These are phyloP conservation scores for Gastrodia elata DNA, from an alignment of 106 monocot genomes.

Conservation along the genomic window DNA sequence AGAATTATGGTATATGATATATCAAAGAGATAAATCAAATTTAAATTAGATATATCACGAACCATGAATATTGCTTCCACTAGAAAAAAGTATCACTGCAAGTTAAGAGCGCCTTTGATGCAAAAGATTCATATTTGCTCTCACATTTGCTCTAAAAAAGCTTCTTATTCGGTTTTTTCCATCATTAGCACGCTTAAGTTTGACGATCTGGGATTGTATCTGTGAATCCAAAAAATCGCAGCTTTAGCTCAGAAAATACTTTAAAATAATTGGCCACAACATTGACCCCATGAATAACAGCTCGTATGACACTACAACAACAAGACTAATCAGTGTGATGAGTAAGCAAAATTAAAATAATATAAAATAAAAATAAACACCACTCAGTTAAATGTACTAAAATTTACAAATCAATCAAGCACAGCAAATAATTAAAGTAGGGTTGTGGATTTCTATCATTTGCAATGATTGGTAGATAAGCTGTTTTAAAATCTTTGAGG, in stretches of 20 bases:
- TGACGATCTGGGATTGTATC: constrained; percentile 34
- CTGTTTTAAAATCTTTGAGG: neutral
- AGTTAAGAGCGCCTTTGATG: constrained; percentile 28
- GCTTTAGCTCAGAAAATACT: neutral
- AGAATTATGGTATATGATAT: neutral
- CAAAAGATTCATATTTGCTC: constrained; percentile 43
- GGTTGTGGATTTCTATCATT: neutral
- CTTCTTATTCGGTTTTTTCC: constrained; percentile 43
- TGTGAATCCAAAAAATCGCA: constrained; percentile 11
- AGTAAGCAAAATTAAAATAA: neutral
- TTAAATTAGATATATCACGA: constrained; percentile 13
- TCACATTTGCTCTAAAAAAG: constrained; percentile 19
- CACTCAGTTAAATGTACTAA: neutral
- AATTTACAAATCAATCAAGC: neutral
- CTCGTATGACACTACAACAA: neutral
- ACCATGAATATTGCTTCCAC: constrained; percentile 47
- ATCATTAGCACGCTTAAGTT: constrained; percentile 37
- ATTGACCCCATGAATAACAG: neutral
- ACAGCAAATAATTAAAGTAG: neutral
- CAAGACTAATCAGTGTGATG: neutral
- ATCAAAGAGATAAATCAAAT: neutral
- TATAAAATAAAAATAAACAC: neutral
- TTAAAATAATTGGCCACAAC: neutral
- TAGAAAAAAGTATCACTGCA: constrained; percentile 28
- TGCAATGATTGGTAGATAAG: neutral